Conservation (phyloP, 2,329 filamentous ascomycete genomes). For the Neopestalotiopsis clavispora region DNA sequence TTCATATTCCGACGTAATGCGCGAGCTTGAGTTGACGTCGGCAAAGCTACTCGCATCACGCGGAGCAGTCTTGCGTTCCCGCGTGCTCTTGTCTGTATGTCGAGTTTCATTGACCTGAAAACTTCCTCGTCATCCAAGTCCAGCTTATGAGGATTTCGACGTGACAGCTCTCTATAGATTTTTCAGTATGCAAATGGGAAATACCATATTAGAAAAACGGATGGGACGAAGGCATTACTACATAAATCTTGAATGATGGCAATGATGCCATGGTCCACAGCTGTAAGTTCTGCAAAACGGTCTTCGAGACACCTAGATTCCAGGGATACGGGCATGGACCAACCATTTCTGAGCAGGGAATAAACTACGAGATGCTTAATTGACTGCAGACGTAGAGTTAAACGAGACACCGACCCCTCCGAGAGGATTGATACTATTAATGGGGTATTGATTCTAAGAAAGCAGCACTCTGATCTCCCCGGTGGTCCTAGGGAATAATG, state of each 20-base stretch:
- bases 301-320: neutral
- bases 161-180: too few species aligned
- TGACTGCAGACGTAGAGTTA: neutral
- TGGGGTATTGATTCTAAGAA: conserved; percentile 41
- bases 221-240: neutral
- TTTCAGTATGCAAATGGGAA: too few species aligned
- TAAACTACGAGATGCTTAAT: neutral
- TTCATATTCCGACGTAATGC: neutral
- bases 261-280: neutral
- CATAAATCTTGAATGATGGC: neutral
- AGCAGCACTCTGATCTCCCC: conserved; percentile 65
- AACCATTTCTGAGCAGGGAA: neutral
- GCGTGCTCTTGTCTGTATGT: too few species aligned
- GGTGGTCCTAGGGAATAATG: conserved; percentile 62
- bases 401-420: neutral
- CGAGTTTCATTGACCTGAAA: too few species aligned
- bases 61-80: neutral
- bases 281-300: neutral
- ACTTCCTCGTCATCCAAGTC: too few species aligned
- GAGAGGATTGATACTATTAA: neutral
- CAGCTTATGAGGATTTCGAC: too few species aligned
- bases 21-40: neutral
- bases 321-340: neutral
- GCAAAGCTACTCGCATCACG: neutral
- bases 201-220: neutral